Evolutionary conservation across 768 basidiomycete genomes (phyloP), one percentile per base, ranked within the genome.

Genomic region (Tulasnella sp.): DNA sequence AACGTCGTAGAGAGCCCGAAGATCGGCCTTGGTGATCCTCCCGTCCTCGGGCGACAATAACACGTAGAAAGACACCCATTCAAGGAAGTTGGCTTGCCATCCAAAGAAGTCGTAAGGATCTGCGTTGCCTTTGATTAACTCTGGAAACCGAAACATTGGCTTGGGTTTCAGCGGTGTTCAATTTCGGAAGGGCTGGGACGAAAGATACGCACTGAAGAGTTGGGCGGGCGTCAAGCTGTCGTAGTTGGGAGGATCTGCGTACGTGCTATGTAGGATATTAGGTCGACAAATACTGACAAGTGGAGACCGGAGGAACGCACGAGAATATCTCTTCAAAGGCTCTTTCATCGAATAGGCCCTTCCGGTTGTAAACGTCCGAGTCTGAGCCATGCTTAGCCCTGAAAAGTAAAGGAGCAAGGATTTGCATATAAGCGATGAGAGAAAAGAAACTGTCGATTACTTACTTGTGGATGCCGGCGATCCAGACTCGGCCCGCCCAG

Each of bases 371-470:
- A 26, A 39, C 57, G 37, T 69, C 67, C 5, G 57, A 77, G 61
- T 77, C 75, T 23, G 75, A 77, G 39, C 75, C 75, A 44, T 77
- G 75, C 40, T 77, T 77, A 35, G 75, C 75, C 11, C 75, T 77
- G 67, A 0, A 32, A 16, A 77, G n/a, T 26, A 20, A 20, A 61
- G 3, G 9, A 3, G 11, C 6, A 29, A 32, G 16, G 23, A 29
- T 46, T 4, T 5, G 7, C 32, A 3, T 46, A 7, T 48, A 16
- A 29, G 5, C 1, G 13, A n/a, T 1, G 15, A 46, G 37, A 40
- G 37, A 10, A 20, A 75, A 32, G 48, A 23, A 18, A 15, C 11
- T 15, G 26, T 13, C 15, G 2, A 29, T 32, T 5, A 5, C 75
- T 23, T 70, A 77, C 75, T 48, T 40, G 46, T 77, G 75, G 23